Evolutionary conservation across 2,329 filamentous ascomycete species (phyloP), one percentile per base, ranked within the genome.

Genomic region (Lomentospora prolificans): DNA sequence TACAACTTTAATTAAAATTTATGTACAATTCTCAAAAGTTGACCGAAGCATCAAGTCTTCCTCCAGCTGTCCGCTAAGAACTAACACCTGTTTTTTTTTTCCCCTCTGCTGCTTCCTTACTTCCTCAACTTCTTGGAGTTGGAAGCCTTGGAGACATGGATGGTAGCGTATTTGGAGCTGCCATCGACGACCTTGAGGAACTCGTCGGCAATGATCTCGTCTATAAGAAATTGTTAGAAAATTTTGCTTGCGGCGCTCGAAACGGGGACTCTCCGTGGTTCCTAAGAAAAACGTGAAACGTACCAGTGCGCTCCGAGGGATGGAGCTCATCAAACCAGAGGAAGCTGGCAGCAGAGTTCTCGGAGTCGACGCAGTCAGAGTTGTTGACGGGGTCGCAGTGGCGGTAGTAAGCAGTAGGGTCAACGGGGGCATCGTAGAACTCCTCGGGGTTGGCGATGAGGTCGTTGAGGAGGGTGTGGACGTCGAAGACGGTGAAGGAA

Each of bases 301-400:
- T 70, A 55, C 53, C 41, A 67, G 84, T 78, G 68, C 81, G 79
- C 68, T 83, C 76, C 28, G 82, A 84, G 0, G 86, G 86, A 70
- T 92, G 88, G 64, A 91, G 66, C 64, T 84, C 79, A 68, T 92
- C 87, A 62, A 76, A 78, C 85, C 87, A 91, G 65, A 89, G 61
- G 65, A 80, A 91, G 50, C 79, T 82, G 60, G 86, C 79, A 31
- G 73, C 67, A 31, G 73, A 71, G 3, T 73, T 57, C 12, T 67
- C 60, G 36, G 71, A 69, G 57, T 70, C 57, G 3, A 64, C 64
- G 59, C 77, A 81, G 3, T 64, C 58, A 3, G 57, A 60, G 58
- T 19, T 66, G 30, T 22, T 61, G 10, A 58, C 57, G 1, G 64
- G 56, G 24, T 65, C 53, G 62, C 86, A 90, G 22, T 78, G 69